Base-by-base conservation (phyloP, 2,329 filamentous ascomycete species). In the Penicillium aurantiogriseum region DNA sequence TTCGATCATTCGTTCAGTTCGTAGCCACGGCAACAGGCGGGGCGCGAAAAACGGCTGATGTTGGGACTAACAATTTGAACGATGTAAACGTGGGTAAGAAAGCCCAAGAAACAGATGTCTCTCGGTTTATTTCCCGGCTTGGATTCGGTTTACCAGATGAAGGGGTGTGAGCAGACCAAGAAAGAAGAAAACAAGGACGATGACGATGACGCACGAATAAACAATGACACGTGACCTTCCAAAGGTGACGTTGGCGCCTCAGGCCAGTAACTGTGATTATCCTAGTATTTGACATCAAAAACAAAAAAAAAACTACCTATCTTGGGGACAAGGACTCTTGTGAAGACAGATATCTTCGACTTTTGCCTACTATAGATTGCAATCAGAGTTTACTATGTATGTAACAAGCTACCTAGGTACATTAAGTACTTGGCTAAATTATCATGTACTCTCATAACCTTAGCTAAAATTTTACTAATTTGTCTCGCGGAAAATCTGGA, bases 21-120 rank as follows among this genome's bases (percentile, higher is more conserved):
- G 74, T 76, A 75, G 72, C 70, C 73, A 69, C 65, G 72, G 73
- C 72, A 76, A 76, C 74, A 68, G 54, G 63, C 59, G 65, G 68
- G 63, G 61, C 63, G 45, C 49, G 38, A 51, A 31, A 45, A 48
- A 42, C 49, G 39, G 31, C 23, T 21, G 38, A 47, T 27, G 13
- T 31, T 55, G n/a, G 31, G 17, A 19, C 38, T 44, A 23, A 38
- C 21, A 23, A 36, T 9, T 35, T 46, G 11, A 5, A n/a, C 17
- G 19, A 17, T 45, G 50, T 43, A 25, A 29, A 36, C 27, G 13
- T n/a, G 7, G 9, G 4, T 8, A 31, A 11, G 2, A n/a, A 38
- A 23, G 1, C 31, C 6, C 13, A 35, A 45, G 17, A n/a, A 23
- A 27, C 15, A 21, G 19, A 43, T 45, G 13, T 17, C 6, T 4